Evolutionary conservation across 2,329 filamentous ascomycete species (phyloP).

Genomic region (Cordyceps pruinosa): DNA sequence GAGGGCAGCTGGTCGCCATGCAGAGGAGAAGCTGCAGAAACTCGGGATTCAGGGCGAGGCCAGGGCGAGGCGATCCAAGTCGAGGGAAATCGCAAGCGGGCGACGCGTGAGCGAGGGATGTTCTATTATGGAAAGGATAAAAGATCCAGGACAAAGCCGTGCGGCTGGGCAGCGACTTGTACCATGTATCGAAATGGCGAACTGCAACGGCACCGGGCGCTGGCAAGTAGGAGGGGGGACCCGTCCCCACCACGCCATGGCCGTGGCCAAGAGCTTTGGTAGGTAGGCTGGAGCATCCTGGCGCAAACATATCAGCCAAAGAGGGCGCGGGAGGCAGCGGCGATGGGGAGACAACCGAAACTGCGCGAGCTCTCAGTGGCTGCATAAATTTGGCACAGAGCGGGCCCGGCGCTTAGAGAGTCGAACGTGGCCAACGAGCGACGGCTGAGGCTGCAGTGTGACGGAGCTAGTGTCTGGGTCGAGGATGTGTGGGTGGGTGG

Average conservation of each 20-base stretch:
- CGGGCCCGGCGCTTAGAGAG: conserved; percentile 21
- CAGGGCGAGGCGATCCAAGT: background rate
- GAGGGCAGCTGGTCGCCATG: background rate
- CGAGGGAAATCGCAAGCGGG: background rate
- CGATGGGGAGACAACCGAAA: conserved; percentile 19
- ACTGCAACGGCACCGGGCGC: background rate
- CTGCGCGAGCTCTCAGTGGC: conserved; percentile 19
- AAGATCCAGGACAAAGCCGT: background rate
- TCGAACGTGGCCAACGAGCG: conserved; percentile 12
- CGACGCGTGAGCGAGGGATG: background rate
- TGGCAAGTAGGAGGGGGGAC: background rate
- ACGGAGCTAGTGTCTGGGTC: conserved; percentile 11
- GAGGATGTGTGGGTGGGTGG: background rate
- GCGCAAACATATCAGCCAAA: conserved; percentile 1
- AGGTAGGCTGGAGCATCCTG: background rate
- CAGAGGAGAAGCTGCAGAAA: background rate
- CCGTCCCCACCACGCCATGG: background rate
- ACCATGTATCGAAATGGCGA: conserved; percentile 6
- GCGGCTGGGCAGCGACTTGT: conserved; percentile 1
- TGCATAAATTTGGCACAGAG: conserved; percentile 23
- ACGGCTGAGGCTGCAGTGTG: conserved; percentile 9
- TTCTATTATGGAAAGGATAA: conserved; percentile 6
- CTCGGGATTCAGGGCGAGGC: background rate
- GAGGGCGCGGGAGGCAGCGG: conserved; percentile 19
- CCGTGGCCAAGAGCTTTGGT: background rate